Evolutionary conservation across 768 basidiomycete species (phyloP).

Genomic region (Termitomyces sp.): DNA sequence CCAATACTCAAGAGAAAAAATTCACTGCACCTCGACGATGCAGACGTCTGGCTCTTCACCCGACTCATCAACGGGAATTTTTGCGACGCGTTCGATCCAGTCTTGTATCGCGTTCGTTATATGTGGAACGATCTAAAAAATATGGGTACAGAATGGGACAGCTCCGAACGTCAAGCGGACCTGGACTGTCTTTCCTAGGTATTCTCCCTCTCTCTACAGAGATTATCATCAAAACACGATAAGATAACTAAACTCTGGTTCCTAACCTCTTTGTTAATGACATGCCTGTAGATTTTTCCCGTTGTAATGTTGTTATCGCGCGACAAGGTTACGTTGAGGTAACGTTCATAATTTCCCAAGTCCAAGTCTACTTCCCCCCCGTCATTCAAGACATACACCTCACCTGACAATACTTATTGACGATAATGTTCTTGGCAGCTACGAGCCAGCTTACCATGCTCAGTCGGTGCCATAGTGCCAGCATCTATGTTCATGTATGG

Average conservation of each 20-base stretch:
- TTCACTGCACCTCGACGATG: slow-evolving; percentile 77
- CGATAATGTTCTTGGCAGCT: neutral
- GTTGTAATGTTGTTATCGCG: slow-evolving; percentile 98
- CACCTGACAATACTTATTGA: slow-evolving; percentile 40
- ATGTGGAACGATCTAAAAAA: slow-evolving; percentile 82
- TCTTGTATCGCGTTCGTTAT: slow-evolving; percentile 97
- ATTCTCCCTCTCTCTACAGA: slow-evolving; percentile 72
- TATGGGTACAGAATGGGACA: neutral
- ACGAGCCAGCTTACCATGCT: slow-evolving; percentile 69
- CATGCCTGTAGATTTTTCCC: slow-evolving; percentile 94
- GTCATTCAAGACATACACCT: slow-evolving; percentile 97
- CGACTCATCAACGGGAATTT: slow-evolving; percentile 92
- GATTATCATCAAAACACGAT: neutral
- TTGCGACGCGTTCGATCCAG: slow-evolving; percentile 95
- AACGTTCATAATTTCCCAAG: slow-evolving; percentile 97
- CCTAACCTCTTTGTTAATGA: slow-evolving; percentile 94
- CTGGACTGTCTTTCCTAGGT: slow-evolving; percentile 96
- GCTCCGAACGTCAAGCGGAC: slow-evolving; percentile 32
- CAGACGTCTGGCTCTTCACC: slow-evolving; percentile 93
- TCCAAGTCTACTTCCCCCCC: slow-evolving; percentile 98
- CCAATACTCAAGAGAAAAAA: neutral
- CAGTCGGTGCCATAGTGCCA: slow-evolving; percentile 97
- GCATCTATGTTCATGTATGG: slow-evolving; percentile 99
- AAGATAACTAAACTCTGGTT: neutral
- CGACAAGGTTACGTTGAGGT: slow-evolving; percentile 90